Percentiles rank a stretch among this genome's conserved stretches.
phyloP scores from a whole-genome alignment of 2,329 filamentous ascomycete genomes.

The Pestalotiopsis sp. region DNA sequence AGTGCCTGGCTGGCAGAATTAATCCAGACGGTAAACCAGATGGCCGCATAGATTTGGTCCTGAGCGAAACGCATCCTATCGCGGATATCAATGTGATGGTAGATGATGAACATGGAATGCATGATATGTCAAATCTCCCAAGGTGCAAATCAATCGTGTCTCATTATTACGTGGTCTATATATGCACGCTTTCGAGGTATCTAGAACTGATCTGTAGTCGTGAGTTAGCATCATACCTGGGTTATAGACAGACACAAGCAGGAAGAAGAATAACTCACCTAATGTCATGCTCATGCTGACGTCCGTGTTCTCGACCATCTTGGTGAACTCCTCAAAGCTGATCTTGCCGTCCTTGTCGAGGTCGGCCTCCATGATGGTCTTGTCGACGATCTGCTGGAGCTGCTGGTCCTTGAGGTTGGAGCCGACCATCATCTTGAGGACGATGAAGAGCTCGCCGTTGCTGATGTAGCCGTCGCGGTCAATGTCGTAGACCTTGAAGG shows the following conservation, averaged over 20 bases:
- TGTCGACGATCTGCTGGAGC: constrained; percentile 98
- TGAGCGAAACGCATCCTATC: no score
- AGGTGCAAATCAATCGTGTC: constrained; percentile 8
- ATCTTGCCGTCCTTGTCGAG: constrained; percentile 96
- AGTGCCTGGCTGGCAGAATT: no score
- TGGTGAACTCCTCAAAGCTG: constrained; percentile 97
- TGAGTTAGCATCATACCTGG: not conserved
- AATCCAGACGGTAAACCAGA: no score
- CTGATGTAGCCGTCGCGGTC: constrained; percentile 98
- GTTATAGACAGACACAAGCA: not conserved
- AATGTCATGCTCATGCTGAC: constrained; percentile 76
- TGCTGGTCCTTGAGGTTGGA: constrained; percentile 99
- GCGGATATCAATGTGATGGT: not conserved
- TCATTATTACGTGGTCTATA: constrained; percentile 25
- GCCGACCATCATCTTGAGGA: constrained; percentile 99
- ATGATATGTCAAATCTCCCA: not conserved
- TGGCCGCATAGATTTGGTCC: no score
- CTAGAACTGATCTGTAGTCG: constrained; percentile 30
- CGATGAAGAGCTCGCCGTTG: constrained; percentile 98
- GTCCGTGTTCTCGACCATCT: constrained; percentile 97
- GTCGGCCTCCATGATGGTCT: constrained; percentile 99
- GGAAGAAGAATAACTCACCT: constrained; percentile 48
- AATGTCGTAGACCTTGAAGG: constrained; percentile 99
- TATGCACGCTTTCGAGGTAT: constrained; percentile 20
- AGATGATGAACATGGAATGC: not conserved